These are phyloP conservation scores for Mortierella sp. DNA, from an alignment of 371 early-diverging fungal species.

Conservation along the genomic window DNA sequence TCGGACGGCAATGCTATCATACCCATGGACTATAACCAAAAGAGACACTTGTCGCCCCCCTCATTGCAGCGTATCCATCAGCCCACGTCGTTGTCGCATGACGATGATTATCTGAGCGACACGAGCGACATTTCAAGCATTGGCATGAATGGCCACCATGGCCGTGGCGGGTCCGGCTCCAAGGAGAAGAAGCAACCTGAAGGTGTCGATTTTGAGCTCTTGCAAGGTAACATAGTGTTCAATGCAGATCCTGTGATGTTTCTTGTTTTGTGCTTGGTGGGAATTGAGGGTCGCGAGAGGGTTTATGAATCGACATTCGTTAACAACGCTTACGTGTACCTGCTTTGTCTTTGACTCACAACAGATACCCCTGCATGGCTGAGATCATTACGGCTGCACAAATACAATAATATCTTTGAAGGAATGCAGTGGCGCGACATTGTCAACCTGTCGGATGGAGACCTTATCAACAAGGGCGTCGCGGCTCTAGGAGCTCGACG, in stretches of 20 bases:
- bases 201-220: constrained; percentile 76
- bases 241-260: neutral
- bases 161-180: constrained; percentile 49
- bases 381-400: constrained; percentile 92
- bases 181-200: constrained; percentile 85
- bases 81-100: constrained; percentile 27
- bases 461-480: constrained; percentile 88
- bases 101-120: constrained; percentile 67
- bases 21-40: constrained; percentile 48
- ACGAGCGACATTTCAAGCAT: constrained; percentile 70
- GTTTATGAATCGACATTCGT: neutral
- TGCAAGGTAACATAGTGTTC: constrained; percentile 69
- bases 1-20: constrained; percentile 30
- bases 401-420: constrained; percentile 92
- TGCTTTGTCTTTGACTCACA: constrained; percentile 2
- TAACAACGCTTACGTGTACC: neutral
- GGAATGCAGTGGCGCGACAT: constrained; percentile 90
- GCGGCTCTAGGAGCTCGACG: constrained; percentile 94
- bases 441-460: constrained; percentile 87
- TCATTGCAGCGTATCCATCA: constrained; percentile 21
- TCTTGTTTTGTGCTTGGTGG: neutral
- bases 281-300: neutral
- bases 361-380: constrained; percentile 95
- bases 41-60: constrained; percentile 45
- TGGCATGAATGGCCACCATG: constrained; percentile 59